phyloP scores from a whole-genome alignment of 176 grass and related monocot genomes.

The Secale cereale region DNA sequence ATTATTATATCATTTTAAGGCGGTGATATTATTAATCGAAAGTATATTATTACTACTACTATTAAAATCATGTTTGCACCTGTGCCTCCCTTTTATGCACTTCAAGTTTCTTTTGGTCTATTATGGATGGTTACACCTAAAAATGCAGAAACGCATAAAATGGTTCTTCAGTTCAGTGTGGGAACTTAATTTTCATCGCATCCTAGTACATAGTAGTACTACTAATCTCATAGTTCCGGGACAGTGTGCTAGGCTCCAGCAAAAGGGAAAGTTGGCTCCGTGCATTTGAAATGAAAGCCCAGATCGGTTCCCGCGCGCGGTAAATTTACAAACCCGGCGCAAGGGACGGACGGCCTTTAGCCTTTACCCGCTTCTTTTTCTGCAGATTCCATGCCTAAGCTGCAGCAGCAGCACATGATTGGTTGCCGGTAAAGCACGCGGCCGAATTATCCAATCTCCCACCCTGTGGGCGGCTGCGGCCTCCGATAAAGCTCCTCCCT shows the following conservation, averaged over 20 bases:
- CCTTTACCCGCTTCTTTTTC: background rate
- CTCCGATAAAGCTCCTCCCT: background rate
- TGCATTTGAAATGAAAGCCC: background rate
- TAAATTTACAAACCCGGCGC: background rate
- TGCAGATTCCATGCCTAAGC: conserved; percentile 5
- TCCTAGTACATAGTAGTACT: too few relatives aligned
- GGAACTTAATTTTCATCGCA: too few relatives aligned
- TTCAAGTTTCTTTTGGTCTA: too few relatives aligned
- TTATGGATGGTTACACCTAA: too few relatives aligned
- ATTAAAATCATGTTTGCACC: too few relatives aligned
- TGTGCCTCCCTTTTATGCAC: background rate
- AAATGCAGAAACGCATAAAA: too few relatives aligned
- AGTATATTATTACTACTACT: conserved; percentile 7
- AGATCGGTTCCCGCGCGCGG: conserved; percentile 30
- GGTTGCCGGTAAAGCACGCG: conserved; percentile 20
- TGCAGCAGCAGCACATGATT: conserved; percentile 14
- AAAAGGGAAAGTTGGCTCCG: background rate
- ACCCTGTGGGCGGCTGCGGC: background rate
- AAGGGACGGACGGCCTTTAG: background rate
- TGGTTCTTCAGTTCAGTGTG: too few relatives aligned
- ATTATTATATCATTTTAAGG: conserved; percentile 27
- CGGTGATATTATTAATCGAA: conserved; percentile 49
- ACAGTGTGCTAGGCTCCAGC: too few relatives aligned
- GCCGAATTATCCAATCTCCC: background rate
- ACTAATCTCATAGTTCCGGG: background rate